These are phyloP conservation scores for Inonotus obliquus DNA, from an alignment of 1,284 basidiomycete genomes.

Conservation along the genomic window DNA sequence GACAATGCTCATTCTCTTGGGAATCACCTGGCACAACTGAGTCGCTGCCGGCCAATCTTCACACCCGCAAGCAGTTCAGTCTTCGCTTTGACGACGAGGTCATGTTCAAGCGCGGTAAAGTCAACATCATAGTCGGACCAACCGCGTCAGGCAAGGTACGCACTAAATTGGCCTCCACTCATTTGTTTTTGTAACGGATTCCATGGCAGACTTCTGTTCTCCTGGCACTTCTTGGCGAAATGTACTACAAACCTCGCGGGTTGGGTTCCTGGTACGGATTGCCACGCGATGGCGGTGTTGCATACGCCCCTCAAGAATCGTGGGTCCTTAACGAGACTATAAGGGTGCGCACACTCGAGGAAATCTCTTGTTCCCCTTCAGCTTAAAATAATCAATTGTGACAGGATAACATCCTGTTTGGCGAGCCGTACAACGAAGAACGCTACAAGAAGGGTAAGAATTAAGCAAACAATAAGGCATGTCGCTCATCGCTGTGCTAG, in stretches of 20 bases:
- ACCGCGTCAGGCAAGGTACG: conserved; percentile 16
- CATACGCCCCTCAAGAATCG: conserved; percentile 41
- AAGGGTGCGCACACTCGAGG: conserved; percentile 6
- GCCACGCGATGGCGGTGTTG: conserved; percentile 39
- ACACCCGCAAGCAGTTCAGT: conserved; percentile 8
- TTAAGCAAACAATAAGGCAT: background rate
- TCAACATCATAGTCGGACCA: conserved; percentile 17
- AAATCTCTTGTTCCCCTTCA: background rate
- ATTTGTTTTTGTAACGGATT: background rate
- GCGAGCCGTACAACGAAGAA: conserved; percentile 42
- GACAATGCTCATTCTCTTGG: conserved; percentile 14
- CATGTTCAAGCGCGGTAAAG: conserved; percentile 6
- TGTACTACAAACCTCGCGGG: conserved; percentile 16
- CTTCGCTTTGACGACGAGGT: conserved; percentile 14
- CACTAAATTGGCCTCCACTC: too few relatives aligned
- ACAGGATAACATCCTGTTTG: conserved; percentile 52
- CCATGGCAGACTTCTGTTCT: conserved; percentile 13
- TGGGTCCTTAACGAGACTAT: conserved; percentile 36
- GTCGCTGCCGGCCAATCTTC: background rate
- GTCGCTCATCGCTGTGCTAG: conserved; percentile 25
- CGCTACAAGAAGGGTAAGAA: conserved; percentile 39
- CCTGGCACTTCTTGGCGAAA: conserved; percentile 17
- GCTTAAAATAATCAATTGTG: background rate
- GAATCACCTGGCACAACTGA: background rate
- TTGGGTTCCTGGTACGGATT: conserved; percentile 37